Conservation (phyloP, 129 eudicot genomes). For the Flaveria linearis region DNA sequence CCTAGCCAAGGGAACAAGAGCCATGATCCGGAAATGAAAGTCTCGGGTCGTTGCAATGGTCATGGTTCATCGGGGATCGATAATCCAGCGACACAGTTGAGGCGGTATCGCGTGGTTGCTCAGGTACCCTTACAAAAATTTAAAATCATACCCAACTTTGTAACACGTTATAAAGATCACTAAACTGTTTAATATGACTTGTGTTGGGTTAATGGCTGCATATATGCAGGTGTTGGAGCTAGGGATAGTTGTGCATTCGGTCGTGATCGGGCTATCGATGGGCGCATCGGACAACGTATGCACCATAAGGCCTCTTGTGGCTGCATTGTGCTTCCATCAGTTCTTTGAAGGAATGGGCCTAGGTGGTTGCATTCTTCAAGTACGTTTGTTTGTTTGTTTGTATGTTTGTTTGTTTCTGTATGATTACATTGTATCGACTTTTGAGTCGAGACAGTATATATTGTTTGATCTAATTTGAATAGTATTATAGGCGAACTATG, state of each 20-base stretch:
- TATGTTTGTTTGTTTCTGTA: too few species aligned
- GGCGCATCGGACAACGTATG: constrained; percentile 60
- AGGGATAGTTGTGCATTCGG: constrained; percentile 61
- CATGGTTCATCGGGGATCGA: constrained; percentile 23
- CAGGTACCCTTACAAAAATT: constrained; percentile 31
- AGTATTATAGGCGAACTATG: constrained; percentile 57
- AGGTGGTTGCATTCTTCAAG: constrained; percentile 67
- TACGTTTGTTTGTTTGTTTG: neutral
- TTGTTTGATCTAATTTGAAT: neutral
- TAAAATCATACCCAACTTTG: too few species aligned
- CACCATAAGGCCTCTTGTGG: constrained; percentile 54
- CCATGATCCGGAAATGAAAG: constrained; percentile 23
- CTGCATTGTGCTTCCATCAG: constrained; percentile 64
- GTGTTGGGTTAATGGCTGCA: neutral
- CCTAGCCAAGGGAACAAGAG: too few species aligned
- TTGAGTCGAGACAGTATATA: too few species aligned
- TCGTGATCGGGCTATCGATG: constrained; percentile 58
- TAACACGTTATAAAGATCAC: neutral
- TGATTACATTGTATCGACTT: too few species aligned
- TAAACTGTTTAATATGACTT: neutral
- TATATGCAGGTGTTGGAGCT: constrained; percentile 48
- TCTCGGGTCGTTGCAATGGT: constrained; percentile 34
- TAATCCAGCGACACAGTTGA: constrained; percentile 32
- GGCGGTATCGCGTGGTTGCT: constrained; percentile 47
- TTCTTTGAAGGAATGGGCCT: constrained; percentile 73